Conservation (phyloP, 306 rosid genomes). For the Lathyrus aphaca region DNA sequence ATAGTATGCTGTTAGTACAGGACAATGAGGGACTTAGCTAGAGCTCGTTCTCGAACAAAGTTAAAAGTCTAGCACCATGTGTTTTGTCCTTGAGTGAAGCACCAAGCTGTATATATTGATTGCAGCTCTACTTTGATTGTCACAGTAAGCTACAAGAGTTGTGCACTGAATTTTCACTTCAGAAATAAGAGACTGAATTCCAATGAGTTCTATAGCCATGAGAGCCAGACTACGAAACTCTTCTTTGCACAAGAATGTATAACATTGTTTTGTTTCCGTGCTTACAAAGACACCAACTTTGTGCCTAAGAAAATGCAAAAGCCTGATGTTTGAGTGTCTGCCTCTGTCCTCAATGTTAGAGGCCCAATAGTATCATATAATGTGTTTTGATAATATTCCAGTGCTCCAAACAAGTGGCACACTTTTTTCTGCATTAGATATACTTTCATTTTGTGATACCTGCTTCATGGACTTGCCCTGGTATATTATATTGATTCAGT, state of each 20-base stretch:
- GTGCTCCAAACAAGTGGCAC: neutral
- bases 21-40: neutral
- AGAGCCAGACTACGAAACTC: neutral
- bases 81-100: neutral
- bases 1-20: neutral
- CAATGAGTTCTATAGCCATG: neutral
- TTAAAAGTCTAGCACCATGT: neutral
- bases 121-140: neutral
- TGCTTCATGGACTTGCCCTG: constrained; percentile 2
- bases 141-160: neutral
- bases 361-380: neutral
- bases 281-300: neutral
- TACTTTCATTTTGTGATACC: neutral
- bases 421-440: constrained; percentile 9
- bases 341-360: neutral
- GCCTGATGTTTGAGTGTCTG: constrained; percentile 1
- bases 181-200: neutral
- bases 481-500: neutral
- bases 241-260: neutral
- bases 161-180: neutral
- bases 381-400: neutral
- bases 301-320: neutral
- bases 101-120: neutral
- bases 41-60: neutral
- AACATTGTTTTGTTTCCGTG: neutral